These are phyloP conservation scores for Teratosphaeria epicoccoides DNA, from an alignment of 2,329 filamentous ascomycete species.

Conservation along the genomic window DNA sequence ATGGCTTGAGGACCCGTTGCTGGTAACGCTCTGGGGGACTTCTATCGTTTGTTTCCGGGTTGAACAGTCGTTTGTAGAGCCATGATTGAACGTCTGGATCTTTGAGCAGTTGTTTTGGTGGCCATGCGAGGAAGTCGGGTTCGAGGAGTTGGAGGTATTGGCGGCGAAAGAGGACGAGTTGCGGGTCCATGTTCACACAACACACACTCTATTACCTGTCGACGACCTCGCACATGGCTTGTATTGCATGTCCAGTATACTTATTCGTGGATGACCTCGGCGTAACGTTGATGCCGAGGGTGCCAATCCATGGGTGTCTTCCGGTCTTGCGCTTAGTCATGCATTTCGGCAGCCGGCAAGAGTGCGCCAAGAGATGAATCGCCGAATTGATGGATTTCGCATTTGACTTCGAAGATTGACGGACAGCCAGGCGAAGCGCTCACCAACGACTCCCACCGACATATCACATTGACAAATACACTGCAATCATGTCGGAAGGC, in stretches of 20 bases:
- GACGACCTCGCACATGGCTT: too few species aligned
- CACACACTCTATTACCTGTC: too few species aligned
- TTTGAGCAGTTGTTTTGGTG: slow-evolving; percentile 48
- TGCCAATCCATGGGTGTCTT: background rate
- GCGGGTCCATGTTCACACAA: slow-evolving; percentile 21
- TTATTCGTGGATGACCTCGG: too few species aligned
- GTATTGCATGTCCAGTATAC: too few species aligned
- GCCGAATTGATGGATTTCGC: background rate
- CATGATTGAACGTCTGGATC: slow-evolving; percentile 52
- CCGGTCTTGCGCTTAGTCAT: background rate
- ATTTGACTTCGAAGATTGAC: background rate
- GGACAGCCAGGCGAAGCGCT: slow-evolving; percentile 11
- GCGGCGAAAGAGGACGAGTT: slow-evolving; percentile 45
- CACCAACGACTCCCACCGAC: slow-evolving; percentile 7
- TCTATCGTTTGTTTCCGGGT: slow-evolving; percentile 43
- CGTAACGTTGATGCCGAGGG: too few species aligned
- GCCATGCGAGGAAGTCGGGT: slow-evolving; percentile 50
- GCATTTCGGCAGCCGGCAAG: background rate
- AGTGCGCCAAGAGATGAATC: background rate
- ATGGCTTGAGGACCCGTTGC: slow-evolving; percentile 59
- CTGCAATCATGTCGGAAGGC: slow-evolving; percentile 75
- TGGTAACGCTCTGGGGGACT: slow-evolving; percentile 61
- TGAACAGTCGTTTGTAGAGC: slow-evolving; percentile 58
- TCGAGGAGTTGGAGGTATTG: slow-evolving; percentile 75
- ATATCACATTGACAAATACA: slow-evolving; percentile 20